Conservation (phyloP, 345 rosid species). For the Populus deltoides region DNA sequence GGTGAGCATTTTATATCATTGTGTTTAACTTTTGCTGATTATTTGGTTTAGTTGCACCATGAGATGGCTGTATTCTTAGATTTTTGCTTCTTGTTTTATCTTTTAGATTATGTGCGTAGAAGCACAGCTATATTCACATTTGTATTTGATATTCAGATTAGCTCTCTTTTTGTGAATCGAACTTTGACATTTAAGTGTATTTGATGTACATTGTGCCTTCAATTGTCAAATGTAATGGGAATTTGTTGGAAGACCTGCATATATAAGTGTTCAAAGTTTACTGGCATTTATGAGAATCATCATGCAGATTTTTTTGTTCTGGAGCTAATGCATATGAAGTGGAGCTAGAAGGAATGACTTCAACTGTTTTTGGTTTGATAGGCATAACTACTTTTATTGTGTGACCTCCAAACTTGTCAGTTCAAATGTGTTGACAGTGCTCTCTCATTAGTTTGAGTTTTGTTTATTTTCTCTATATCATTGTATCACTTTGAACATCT, state of each 20-base stretch:
- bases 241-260: background rate
- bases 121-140: too few species aligned
- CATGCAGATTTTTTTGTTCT: background rate
- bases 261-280: background rate
- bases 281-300: background rate
- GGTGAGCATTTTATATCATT: slow-evolving; percentile 40
- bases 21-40: background rate
- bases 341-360: background rate
- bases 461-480: background rate
- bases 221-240: background rate
- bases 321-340: background rate
- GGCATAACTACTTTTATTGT: background rate
- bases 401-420: background rate
- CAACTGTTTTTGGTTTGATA: background rate
- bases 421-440: background rate
- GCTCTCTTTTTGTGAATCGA: too few species aligned
- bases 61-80: background rate
- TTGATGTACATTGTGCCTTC: too few species aligned
- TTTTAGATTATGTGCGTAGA: too few species aligned
- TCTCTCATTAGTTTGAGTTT: background rate
- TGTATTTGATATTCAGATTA: too few species aligned
- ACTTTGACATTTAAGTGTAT: too few species aligned
- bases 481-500: background rate
- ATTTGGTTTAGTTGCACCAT: background rate
- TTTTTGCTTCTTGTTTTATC: background rate